Conservation (phyloP, 2,329 filamentous ascomycete genomes). For the Cucurbitaria berberidis region DNA sequence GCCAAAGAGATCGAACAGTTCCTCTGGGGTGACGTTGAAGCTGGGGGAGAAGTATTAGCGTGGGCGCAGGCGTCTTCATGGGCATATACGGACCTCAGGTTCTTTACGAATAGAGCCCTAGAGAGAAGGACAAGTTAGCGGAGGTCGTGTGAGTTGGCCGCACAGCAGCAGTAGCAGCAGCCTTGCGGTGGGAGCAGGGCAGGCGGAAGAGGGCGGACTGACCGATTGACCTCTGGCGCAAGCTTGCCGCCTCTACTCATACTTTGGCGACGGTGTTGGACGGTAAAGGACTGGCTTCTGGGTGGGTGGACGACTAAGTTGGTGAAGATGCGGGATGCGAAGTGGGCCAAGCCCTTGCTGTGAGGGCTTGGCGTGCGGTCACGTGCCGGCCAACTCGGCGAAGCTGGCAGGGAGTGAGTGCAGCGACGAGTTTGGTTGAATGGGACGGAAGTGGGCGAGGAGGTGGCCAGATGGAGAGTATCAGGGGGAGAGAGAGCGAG, state of each 20-base stretch:
- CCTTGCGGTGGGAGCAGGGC: conserved; percentile 21
- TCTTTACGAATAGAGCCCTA: conserved; percentile 99
- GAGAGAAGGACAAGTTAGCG: conserved; percentile 34
- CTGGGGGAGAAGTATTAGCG: conserved; percentile 54
- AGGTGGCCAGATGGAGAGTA: background rate
- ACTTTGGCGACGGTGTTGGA: conserved; percentile 59
- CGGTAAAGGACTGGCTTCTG: conserved; percentile 30
- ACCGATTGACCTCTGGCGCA: conserved; percentile 99
- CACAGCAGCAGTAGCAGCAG: conserved; percentile 18
- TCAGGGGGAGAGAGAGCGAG: background rate
- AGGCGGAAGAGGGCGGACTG: conserved; percentile 50
- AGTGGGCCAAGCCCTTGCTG: background rate
- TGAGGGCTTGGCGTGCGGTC: background rate
- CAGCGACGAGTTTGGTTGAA: no score
- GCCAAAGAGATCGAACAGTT: conserved; percentile 98
- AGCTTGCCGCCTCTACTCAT: conserved; percentile 98
- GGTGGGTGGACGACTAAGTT: conserved; percentile 9
- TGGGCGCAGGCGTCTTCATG: background rate
- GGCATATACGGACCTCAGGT: conserved; percentile 75
- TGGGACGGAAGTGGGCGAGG: no score
- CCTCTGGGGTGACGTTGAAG: conserved; percentile 98
- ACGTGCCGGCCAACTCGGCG: background rate
- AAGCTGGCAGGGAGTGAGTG: background rate
- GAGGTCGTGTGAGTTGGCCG: conserved; percentile 35
- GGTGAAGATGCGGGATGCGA: conserved; percentile 16